Base-by-base conservation (phyloP, 495 filamentous ascomycete genomes). In the Aspergillus sclerotiicarbonarius region DNA sequence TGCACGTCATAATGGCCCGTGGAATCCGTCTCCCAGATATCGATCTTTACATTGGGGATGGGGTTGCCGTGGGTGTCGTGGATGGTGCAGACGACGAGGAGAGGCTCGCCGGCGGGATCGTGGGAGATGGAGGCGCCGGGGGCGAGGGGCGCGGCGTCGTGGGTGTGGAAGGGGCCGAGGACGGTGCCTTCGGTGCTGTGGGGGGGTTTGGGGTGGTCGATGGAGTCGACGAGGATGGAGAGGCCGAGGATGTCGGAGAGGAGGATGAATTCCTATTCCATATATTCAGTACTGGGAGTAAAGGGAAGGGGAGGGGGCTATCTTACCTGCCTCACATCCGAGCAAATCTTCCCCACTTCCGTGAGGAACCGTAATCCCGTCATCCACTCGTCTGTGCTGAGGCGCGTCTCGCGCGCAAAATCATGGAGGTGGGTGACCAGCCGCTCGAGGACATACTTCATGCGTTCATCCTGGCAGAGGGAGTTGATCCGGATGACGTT, bases 1-100 rank as follows among this genome's bases (percentile, higher is more conserved):
- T 96, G 92, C 56, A 96, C 90, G 71, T 97, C 92, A 68, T 97
- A 97, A 62, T 87, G 86, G 10, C 92, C 92, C 25, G 84, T 84
- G 51, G 83, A 87, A 65, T 97, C 91, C 16, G 92, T 93, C 74
- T 96, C 92, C 92, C 92, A 97, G 65, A 96, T 91, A 70, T 96
- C 91, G 61, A 96, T 82, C 67, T 87, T 90, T 2, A 88, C 90
- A 49, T 76, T 84, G 12, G 76, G 56, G 21, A 96, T 76, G 0
- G 92, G 90, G 10, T 74, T 76, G 0, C 90, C 91, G 6, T 67
- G 31, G 0, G 80, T 82, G 71, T 96, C 90, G 48, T 79, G 82
- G 54, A 97, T 74, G 0, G 82, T 89, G 75, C 92, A 93, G 15
- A 92, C 65, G 13, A 90, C 87, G 10, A 96, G 83, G 61, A 91